Base-by-base conservation (phyloP, 352 stramenopile species). In the Lagenidium giganteum region DNA sequence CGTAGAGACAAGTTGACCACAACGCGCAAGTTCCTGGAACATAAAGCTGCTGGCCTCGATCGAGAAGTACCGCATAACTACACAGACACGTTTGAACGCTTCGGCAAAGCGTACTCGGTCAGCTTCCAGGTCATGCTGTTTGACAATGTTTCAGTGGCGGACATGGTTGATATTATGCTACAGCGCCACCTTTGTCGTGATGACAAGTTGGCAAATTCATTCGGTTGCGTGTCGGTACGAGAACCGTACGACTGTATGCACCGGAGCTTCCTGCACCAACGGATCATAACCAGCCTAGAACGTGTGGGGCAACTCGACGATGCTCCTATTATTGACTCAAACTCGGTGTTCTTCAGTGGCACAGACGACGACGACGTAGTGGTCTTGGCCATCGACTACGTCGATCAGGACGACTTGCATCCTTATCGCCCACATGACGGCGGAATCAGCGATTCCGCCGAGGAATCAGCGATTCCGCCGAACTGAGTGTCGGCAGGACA, bases 251-350 rank as follows among this genome's bases (percentile, higher is more conserved):
- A 86, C 49, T 71, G 67, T 36, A 84, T 86, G 43, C 80, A 81
- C 44, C 86, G 76, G 55, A 85, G 84, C 48, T 86, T 86, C 31
- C 78, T 88, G 68, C 76, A 88, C 41, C 76, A 88, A 37, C 76
- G 76, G 42, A 86, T 88, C 40, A 62, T 88, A 16, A 83, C 76
- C 24, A 88, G 70, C 51, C 72, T 88, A n/a, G n/a, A n/a, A n/a
- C n/a, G n/a, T n/a, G n/a, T n/a, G n/a, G n/a, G n/a, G n/a, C n/a
- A n/a, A n/a, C n/a, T n/a, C n/a, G 14, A 8, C 2, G 30, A 43
- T 3, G 49, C 41, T 17, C 42, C 29, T 4, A 22, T 51, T 0
- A 14, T 58, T 8, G 50, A 58, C 11, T 23, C 42, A 29, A 58
- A 58, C 30, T 39, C 41, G 17, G 11, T 58, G 12, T 17, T 51